Conservation (phyloP, 2,329 filamentous ascomycete species). For the Coniella vitis region DNA sequence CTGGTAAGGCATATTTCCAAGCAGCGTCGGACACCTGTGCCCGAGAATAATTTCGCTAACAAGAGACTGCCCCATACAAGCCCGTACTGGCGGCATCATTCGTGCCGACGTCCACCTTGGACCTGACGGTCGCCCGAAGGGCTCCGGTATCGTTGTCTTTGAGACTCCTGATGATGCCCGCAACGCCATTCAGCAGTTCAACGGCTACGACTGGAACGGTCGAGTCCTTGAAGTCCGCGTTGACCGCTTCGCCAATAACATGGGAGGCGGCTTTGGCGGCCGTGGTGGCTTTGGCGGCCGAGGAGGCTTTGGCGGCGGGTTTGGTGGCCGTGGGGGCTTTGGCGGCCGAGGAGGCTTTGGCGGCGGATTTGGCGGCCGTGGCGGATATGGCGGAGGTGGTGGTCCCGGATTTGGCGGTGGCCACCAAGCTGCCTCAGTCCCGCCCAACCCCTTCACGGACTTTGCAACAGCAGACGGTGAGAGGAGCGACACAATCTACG, state of each 20-base stretch:
- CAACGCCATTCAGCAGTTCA: slow-evolving; percentile 95
- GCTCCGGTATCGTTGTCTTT: slow-evolving; percentile 94
- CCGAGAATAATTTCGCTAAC: not conserved
- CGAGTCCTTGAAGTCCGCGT: slow-evolving; percentile 89
- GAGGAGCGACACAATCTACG: slow-evolving; percentile 78
- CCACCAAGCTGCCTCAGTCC: slow-evolving; percentile 43
- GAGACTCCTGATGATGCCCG: slow-evolving; percentile 89
- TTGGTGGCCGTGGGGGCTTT: slow-evolving; percentile 40
- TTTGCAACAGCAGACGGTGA: slow-evolving; percentile 83
- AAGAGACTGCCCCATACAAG: slow-evolving; percentile 18
- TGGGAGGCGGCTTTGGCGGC: slow-evolving; percentile 44
- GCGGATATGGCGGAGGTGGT: slow-evolving; percentile 35
- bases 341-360: slow-evolving; percentile 37
- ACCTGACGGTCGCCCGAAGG: slow-evolving; percentile 88
- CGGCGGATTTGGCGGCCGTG: slow-evolving; percentile 36
- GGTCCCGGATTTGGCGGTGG: slow-evolving; percentile 39
- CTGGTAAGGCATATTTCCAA: slow-evolving; percentile 62
- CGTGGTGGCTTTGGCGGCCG: slow-evolving; percentile 53
- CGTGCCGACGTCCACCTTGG: slow-evolving; percentile 92
- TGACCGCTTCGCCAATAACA: slow-evolving; percentile 75
- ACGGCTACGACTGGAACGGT: slow-evolving; percentile 98
- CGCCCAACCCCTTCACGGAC: slow-evolving; percentile 90
- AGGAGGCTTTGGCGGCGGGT: slow-evolving; percentile 52
- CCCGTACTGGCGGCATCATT: slow-evolving; percentile 70
- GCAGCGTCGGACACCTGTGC: slow-evolving; percentile 2